Evolutionary conservation across 2,329 filamentous ascomycete genomes (phyloP).

Genomic region (Biscogniauxia mediterranea): DNA sequence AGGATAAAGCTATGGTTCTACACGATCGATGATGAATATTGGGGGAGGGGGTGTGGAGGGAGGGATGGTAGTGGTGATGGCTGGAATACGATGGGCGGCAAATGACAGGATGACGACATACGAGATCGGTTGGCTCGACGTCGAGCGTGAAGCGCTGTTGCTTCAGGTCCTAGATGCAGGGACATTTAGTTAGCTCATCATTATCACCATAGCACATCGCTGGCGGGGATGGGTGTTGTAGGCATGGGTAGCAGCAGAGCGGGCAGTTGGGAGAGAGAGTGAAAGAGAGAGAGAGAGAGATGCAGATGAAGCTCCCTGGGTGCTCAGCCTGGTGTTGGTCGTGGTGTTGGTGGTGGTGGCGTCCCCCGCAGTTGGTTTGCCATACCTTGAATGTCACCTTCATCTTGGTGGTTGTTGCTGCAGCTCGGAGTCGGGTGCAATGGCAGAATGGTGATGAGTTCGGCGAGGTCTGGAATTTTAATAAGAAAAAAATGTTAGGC

Average conservation of each 20-base stretch:
- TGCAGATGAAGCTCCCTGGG: too few species aligned
- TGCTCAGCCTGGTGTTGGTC: too few species aligned
- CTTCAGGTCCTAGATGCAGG: conserved; percentile 75
- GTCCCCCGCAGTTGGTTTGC: conserved; percentile 8
- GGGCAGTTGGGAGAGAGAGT: too few species aligned
- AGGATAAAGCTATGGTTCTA: conserved; percentile 14
- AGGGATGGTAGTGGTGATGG: conserved; percentile 7
- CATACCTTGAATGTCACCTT: conserved; percentile 67
- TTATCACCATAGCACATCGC: background rate
- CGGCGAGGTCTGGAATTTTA: background rate
- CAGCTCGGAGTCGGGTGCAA: conserved; percentile 21
- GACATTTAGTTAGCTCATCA: background rate
- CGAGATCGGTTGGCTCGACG: conserved; percentile 86
- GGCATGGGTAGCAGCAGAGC: background rate
- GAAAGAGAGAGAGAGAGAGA: too few species aligned
- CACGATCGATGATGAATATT: conserved; percentile 3
- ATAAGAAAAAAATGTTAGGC: conserved; percentile 14
- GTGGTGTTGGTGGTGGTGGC: background rate
- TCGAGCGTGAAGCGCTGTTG: conserved; percentile 98
- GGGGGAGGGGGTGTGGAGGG: conserved; percentile 5
- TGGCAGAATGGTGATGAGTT: conserved; percentile 7
- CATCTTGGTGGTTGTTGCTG: conserved; percentile 46
- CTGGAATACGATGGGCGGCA: conserved; percentile 12
- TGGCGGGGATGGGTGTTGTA: background rate
- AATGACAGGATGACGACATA: conserved; percentile 51